phyloP scores from a whole-genome alignment of 345 rosid genomes.

The Syzygium grande region DNA sequence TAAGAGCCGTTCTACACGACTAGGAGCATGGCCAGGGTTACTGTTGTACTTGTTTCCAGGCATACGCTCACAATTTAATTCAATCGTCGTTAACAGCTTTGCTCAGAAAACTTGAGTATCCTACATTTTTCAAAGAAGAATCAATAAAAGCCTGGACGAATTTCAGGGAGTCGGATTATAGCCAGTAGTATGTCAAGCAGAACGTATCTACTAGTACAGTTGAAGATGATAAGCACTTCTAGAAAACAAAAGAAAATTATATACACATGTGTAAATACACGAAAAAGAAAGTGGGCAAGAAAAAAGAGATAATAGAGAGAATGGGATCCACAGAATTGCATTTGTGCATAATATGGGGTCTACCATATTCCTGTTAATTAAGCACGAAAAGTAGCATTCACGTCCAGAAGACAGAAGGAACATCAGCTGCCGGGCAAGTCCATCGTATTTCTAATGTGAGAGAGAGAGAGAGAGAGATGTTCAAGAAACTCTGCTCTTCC shows the following conservation, averaged over 20 bases:
- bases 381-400: conserved; percentile 1
- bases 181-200: background rate
- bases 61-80: conserved; percentile 61
- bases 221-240: background rate
- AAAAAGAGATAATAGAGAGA: conserved; percentile 24
- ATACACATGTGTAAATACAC: background rate
- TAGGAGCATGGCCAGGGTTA: conserved; percentile 40
- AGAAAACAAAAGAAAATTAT: background rate
- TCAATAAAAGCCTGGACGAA: conserved; percentile 10
- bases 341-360: conserved; percentile 21
- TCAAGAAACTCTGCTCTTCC: background rate
- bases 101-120: conserved; percentile 20
- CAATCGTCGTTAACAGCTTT: conserved; percentile 14
- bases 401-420: background rate
- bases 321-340: conserved; percentile 55
- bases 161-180: background rate
- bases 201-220: background rate
- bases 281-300: conserved; percentile 14
- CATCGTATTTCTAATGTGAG: background rate
- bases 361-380: conserved; percentile 8
- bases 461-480: conserved; percentile 1
- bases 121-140: conserved; percentile 42
- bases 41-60: conserved; percentile 86
- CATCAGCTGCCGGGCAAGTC: background rate
- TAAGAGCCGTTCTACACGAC: conserved; percentile 73